A percentile compares a stretch with the other conserved stretches of the same genome.
Evolutionary conservation across 2,329 filamentous ascomycete species (phyloP).

Genomic region (Sarocladium kiliense): DNA sequence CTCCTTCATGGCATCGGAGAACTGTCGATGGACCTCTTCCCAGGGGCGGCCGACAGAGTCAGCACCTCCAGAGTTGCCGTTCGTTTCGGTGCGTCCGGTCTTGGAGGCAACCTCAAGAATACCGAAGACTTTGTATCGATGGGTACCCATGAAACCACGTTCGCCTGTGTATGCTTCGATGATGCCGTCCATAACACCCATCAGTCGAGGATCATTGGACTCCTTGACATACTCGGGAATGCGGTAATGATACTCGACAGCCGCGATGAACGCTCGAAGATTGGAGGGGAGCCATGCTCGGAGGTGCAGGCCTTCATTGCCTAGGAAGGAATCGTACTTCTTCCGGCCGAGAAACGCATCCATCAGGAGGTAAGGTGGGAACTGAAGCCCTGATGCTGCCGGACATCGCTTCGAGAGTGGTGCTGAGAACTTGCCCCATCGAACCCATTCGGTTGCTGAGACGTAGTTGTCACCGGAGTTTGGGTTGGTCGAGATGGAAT

Average conservation of each 20-base stretch:
- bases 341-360: constrained; percentile 49
- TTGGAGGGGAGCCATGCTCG: constrained; percentile 50
- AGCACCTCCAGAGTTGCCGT: constrained; percentile 41
- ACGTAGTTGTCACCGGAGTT: constrained; percentile 47
- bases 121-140: constrained; percentile 53
- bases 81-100: constrained; percentile 47
- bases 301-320: constrained; percentile 45
- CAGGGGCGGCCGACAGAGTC: constrained; percentile 37
- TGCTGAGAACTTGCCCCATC: constrained; percentile 46
- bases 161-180: constrained; percentile 51
- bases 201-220: constrained; percentile 43
- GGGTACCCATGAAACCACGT: constrained; percentile 50
- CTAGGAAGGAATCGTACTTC: constrained; percentile 47
- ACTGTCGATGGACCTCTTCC: constrained; percentile 46
- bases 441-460: constrained; percentile 41
- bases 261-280: constrained; percentile 48
- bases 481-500: constrained; percentile 48
- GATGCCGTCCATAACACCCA: constrained; percentile 49
- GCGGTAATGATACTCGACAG: constrained; percentile 48
- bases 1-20: constrained; percentile 50
- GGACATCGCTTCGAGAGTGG: constrained; percentile 45
- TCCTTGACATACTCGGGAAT: constrained; percentile 48
- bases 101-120: constrained; percentile 50
- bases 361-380: constrained; percentile 49
- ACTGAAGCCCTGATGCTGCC: constrained; percentile 45